A percentile compares a stretch with the other conserved stretches of the same genome.
These are phyloP conservation scores for Chlamydomonas reinhardtii DNA, from an alignment of 163 green algal species.

Conservation along the genomic window DNA sequence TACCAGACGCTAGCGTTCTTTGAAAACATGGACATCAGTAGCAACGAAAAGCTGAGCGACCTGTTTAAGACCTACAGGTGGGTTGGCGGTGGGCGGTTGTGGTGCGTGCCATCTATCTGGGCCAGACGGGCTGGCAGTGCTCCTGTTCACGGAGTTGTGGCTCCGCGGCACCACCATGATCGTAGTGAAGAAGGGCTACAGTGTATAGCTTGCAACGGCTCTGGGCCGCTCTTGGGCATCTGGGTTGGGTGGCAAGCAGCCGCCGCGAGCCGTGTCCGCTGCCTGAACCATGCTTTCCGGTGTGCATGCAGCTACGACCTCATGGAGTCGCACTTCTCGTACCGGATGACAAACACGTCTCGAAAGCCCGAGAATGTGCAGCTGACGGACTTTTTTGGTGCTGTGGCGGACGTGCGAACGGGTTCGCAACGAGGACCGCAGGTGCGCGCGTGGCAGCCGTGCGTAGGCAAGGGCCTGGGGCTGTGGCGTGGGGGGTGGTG, in stretches of 20 bases:
- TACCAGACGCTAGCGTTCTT: conserved; percentile 82
- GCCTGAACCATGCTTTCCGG: too few relatives aligned
- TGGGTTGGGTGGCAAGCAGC: too few relatives aligned
- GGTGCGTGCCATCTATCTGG: background rate
- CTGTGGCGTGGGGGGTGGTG: too few relatives aligned
- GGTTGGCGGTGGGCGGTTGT: background rate
- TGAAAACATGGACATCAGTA: conserved; percentile 67
- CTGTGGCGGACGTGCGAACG: conserved; percentile 23
- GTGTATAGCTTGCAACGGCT: too few relatives aligned
- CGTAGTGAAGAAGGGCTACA: too few relatives aligned
- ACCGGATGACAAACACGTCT: conserved; percentile 41
- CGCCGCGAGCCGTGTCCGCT: too few relatives aligned
- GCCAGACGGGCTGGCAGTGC: too few relatives aligned
- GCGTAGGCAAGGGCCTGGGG: too few relatives aligned
- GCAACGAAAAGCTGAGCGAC: conserved; percentile 67
- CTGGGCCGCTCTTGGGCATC: too few relatives aligned
- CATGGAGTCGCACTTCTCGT: conserved; percentile 63
- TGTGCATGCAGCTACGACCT: conserved; percentile 54
- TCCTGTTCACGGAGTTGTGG: too few relatives aligned
- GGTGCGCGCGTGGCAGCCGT: background rate
- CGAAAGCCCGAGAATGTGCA: conserved; percentile 37
- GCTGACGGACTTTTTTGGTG: conserved; percentile 73
- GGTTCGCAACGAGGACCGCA: conserved; percentile 20
- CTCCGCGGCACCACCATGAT: too few relatives aligned
- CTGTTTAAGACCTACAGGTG: conserved; percentile 72